These are phyloP conservation scores for Mycena rosella DNA, from an alignment of 768 basidiomycete species.

Conservation along the genomic window DNA sequence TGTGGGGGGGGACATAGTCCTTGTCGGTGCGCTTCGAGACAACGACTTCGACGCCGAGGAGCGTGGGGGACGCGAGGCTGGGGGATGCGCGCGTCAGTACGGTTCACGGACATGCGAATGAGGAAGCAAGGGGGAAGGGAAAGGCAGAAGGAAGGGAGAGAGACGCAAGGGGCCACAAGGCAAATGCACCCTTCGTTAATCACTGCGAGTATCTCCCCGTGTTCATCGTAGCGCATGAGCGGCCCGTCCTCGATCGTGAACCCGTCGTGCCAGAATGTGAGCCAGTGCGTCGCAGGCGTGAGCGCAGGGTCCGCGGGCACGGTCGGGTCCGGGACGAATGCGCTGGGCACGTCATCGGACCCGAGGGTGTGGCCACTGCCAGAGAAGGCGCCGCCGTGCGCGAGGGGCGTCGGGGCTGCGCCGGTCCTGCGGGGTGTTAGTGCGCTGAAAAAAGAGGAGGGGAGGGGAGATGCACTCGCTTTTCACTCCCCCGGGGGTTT, in stretches of 20 bases:
- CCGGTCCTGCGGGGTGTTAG: no score
- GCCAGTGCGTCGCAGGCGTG: conserved; percentile 73
- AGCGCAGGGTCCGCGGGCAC: conserved; percentile 54
- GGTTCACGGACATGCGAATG: no score
- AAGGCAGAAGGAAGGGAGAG: no score
- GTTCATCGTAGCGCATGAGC: conserved; percentile 86
- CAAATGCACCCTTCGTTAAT: conserved; percentile 85
- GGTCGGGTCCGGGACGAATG: conserved; percentile 80
- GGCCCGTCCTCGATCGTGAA: conserved; percentile 93
- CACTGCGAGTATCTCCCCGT: conserved; percentile 78
- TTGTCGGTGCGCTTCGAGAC: conserved; percentile 79
- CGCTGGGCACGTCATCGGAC: conserved; percentile 88
- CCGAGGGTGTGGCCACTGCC: conserved; percentile 90
- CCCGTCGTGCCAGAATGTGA: conserved; percentile 95
- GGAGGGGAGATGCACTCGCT: conserved; percentile 71
- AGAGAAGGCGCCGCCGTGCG: conserved; percentile 56
- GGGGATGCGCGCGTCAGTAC: no score
- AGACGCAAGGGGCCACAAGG: no score
- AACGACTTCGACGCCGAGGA: conserved; percentile 86
- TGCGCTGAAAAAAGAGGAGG: neutral
- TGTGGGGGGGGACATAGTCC: conserved; percentile 74
- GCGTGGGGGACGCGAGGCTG: conserved; percentile 79
- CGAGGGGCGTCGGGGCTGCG: conserved; percentile 42
- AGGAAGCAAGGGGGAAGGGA: neutral
- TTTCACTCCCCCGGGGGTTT: no score